Evolutionary conservation across 352 stramenopile species (phyloP), one percentile per base, ranked within the genome.

Genomic region (Phytophthora sansomeana): DNA sequence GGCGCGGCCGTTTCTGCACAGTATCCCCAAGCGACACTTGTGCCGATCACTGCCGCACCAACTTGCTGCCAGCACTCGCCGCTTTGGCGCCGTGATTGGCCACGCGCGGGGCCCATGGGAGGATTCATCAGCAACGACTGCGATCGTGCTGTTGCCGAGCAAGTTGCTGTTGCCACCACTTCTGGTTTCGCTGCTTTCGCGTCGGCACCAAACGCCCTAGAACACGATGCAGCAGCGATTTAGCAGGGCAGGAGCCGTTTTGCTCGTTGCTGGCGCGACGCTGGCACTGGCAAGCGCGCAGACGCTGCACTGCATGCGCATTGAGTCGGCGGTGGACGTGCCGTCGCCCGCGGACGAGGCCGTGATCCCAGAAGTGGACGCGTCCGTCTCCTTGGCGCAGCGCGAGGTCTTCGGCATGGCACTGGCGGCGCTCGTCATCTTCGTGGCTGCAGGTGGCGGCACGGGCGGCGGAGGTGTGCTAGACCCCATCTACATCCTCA

Each of bases 401-500:
- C 68, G 77, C 36, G 81, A 95, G 58, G 66, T 77, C 17, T 58
- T 82, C 3, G 87, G 81, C 30, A 83, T 92, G 51, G 55, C 52
- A 8, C 47, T 90, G 4, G 80, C 83, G 0, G 73, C 72, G 1
- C 46, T 97, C 4, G 86, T 92, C 19, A 81, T 97, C 14, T 92
- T 97, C 35, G 74, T 98, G 10, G 91, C 92, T 17, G 90, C 90
- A 0, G 88, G 89, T 11, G 93, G 92, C 43, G 92, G 92, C 46
- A 97, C 96, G 1, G 92, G 96, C 24, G 95, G 95, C 8, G 96
- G 96, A 44, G 96, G 93, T 36, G 98, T 99, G 43, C 69, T 99
- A 11, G 94, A 99, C 42, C 96, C 97, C 21, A 97, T 99, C 66
- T 99, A 98, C 76, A 98, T 98, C 49, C 78, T 99, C 19, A 84